Base-by-base conservation (phyloP, 352 stramenopile species). In the Peronospora destructor region DNA sequence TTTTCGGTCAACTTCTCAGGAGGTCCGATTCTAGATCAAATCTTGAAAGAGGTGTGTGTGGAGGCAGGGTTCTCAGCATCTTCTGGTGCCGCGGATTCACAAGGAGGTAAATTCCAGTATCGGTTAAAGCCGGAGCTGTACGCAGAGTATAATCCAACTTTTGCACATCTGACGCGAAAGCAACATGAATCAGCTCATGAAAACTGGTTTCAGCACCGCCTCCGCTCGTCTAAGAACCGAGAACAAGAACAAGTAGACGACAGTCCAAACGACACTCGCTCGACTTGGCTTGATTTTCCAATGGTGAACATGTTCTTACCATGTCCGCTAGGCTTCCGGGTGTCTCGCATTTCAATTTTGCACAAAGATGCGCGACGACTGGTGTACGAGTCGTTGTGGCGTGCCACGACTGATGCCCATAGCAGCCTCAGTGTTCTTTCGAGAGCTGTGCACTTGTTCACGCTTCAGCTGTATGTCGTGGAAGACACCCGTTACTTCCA, bases 131-230 rank as follows among this genome's bases (percentile, higher is more conserved):
- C 85, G 0, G 73, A 91, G 51, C 62, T 88, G 6, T 88, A 83
- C 36, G 77, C 81, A 19, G 79, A 92, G 54, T 95, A 94, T 64
- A 79, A 85, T 40, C 79, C 85, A 11, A 87, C 81, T 6, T 93
- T 90, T 46, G 76, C 91, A n/a, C 80, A 93, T 42, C 51, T 94
- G 41, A 90, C 85, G 16, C 71, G 83, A 29, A 91, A 94, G 39
- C 83, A 95, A 32, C 84, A 95, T 48, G 83, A 93, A 49, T 80
- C 79, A 37, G 83, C 85, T 8, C 83, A 91, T 53, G 77, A 94
- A 48, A 92, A 93, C 25, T 91, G 83, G 73, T 89, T 91, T 40
- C 82, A 90, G 34, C 64, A 90, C 11, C 83, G 85, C 2, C 45
- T 84, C 23, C 68, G 76, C 9, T 67, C 54, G n/a, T 90, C 79